Base-by-base conservation (phyloP, 2,329 filamentous ascomycete species). In the Ophiostoma himal-ulmi region DNA sequence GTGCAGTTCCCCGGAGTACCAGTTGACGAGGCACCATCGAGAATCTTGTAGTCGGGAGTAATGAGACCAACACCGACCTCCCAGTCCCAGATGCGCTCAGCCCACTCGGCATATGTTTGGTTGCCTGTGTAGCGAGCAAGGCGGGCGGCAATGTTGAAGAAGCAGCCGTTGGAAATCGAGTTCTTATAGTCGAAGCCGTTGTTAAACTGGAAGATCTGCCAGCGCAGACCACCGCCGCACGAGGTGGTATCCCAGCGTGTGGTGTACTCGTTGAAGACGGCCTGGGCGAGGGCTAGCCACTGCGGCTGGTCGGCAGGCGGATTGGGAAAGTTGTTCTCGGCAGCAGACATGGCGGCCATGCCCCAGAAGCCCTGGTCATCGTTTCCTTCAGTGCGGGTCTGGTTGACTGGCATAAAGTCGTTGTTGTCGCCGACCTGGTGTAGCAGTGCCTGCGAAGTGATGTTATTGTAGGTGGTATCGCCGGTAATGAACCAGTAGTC, bases 281-380 rank as follows among this genome's bases (percentile, higher is more conserved):
- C 90, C 78, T 93, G 90, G 0, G 86, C 89, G 69, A 95, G 84
- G 7, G 89, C 88, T n/a, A 95, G 83, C 91, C 91, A 96, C 72
- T 90, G 88, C 0, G 90, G 88, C 69, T 88, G 77, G 71, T 84
- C 85, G 0, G 81, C 74, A 0, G 86, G 84, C 5, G 90, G 89
- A 75, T 93, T 85, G 1, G 89, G 89, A 75, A 91, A 94, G 73
- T 88, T 88, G 75, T 89, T 86, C 79, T 96, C 92, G 52, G 90
- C 89, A 2, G 92, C 92, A 11, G 86, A 85, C 83, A 96, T 91
- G 72, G 89, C 91, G 0, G 92, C 87, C 82, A 95, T 85, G n/a
- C 86, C 91, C 92, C 92, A 96, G 80, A 95, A 94, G 6, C 91
- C 89, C 78, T 92, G 90, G 75, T 92, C 90, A 73, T 93, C 90